A percentile compares a stretch with the other conserved stretches of the same genome.
phyloP scores from a whole-genome alignment of 768 basidiomycete species.

The Nidularia sp. region DNA sequence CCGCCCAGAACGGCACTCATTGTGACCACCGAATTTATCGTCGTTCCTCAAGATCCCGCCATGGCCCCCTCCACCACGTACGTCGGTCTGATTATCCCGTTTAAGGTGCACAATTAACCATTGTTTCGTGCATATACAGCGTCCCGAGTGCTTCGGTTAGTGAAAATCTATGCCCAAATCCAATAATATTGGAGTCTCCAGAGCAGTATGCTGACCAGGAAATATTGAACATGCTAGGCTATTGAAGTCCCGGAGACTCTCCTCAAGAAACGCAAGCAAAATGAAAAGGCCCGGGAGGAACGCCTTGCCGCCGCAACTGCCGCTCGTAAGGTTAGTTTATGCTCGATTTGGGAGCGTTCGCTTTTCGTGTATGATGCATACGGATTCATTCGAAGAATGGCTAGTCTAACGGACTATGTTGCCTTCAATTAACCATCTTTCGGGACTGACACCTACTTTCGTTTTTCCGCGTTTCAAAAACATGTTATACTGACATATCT shows the following conservation, averaged over 20 bases:
- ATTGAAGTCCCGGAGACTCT: constrained; percentile 99
- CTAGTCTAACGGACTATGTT: constrained; percentile 73
- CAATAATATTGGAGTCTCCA: neutral
- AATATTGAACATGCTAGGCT: constrained; percentile 40
- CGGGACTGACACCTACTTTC: constrained; percentile 63
- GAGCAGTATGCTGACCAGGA: constrained; percentile 14
- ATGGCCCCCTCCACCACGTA: constrained; percentile 60
- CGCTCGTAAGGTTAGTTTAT: constrained; percentile 78
- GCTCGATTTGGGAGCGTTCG: constrained; percentile 6
- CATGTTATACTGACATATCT: constrained; percentile 9
- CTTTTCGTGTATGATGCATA: constrained; percentile 73
- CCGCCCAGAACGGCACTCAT: constrained; percentile 14
- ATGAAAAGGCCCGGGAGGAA: constrained; percentile 93
- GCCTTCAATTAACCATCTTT: constrained; percentile 93
- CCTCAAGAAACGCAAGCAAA: constrained; percentile 99
- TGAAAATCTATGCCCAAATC: constrained; percentile 12
- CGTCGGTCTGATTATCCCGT: constrained; percentile 16
- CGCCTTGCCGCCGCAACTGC: constrained; percentile 78
- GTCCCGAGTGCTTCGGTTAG: constrained; percentile 59
- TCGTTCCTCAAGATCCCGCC: constrained; percentile 43
- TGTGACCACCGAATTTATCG: constrained; percentile 21
- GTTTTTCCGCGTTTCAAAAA: constrained; percentile 3
- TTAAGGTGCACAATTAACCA: constrained; percentile 2
- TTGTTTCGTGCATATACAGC: constrained; percentile 19
- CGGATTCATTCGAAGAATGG: constrained; percentile 66